Base-by-base conservation (phyloP, 352 stramenopile species). In the Globisporangium cylindrosporum region DNA sequence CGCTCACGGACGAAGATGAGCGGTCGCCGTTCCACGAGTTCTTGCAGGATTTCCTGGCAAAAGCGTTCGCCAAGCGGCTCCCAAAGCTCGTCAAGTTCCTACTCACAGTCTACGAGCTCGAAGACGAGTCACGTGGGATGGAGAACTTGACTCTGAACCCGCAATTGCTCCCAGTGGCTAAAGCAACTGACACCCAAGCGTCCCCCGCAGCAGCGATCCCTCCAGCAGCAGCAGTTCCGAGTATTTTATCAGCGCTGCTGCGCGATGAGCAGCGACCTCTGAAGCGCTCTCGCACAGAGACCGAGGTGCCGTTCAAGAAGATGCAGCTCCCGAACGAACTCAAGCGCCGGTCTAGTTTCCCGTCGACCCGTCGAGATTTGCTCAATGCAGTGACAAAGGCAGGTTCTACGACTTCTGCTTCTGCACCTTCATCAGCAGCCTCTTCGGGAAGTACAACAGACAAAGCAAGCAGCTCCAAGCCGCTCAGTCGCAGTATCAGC, bases 21-120 rank as follows among this genome's bases (percentile, higher is more conserved):
- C 80, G 74, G 14, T 91, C 88, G 27, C 84, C 84, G 12, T 95
- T 95, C 67, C 82, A 91, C 41, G 60, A 80, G 14, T 91, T 94
- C 34, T 58, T 95, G 4, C 59, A 87, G 54, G 75, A 81, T 8
- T 66, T 86, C 15, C 61, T 95, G 3, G 72, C 78, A 27, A 71
- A 68, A 2, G 76, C 71, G 59, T 73, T 95, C 5, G 62, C 79
- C 24, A 24, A 66, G 4, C 59, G 82, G 9, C 12, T 91, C 3
- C 85, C 86, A 4, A 65, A 79, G 25, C 64, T 92, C 10, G 69
- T 93, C 49, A 69, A 69, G 15, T 81, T 78, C 64, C 64, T 94
- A 24, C 70, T 84, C 25, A 74, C 73, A 9, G 59, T 59, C 7
- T 92, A 91, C 24, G 88, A 95, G 32, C 75, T 93, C 27, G 71